Conservation (phyloP, 441 rosid species). For the Lepidium campestre region DNA sequence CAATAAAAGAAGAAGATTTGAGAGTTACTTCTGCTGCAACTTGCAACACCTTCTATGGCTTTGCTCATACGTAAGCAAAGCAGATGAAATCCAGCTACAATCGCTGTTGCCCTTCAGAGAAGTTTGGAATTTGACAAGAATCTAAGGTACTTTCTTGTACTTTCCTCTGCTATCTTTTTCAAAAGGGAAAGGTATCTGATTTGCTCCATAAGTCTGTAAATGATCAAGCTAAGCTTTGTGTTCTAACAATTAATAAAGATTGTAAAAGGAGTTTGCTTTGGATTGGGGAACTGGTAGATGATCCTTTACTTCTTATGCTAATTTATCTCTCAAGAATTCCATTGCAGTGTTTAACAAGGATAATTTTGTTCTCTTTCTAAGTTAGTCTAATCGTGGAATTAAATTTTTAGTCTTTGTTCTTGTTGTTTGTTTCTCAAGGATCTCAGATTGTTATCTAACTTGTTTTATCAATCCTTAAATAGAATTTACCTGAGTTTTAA, state of each 20-base stretch:
- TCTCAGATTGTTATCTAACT: slow-evolving; percentile 5
- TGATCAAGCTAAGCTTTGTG: not conserved
- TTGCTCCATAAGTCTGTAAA: slow-evolving; percentile 18
- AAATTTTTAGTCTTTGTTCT: not conserved
- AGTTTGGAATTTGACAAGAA: slow-evolving; percentile 20
- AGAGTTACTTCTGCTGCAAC: slow-evolving; percentile 15
- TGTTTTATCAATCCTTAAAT: not conserved
- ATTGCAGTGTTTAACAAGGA: slow-evolving; percentile 24
- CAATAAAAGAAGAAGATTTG: slow-evolving; percentile 4
- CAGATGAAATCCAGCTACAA: not conserved
- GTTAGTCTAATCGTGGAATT: not conserved
- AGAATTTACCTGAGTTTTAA: not conserved
- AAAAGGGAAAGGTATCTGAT: slow-evolving; percentile 14
- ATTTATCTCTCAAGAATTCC: slow-evolving; percentile 12
- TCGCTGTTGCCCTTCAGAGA: slow-evolving; percentile 10
- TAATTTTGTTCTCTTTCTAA: not conserved
- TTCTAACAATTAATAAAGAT: not conserved
- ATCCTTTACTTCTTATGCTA: slow-evolving; percentile 26
- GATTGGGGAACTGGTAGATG: slow-evolving; percentile 14
- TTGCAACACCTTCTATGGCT: not conserved
- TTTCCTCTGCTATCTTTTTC: slow-evolving; percentile 15
- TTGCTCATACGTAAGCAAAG: not conserved
- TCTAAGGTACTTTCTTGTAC: slow-evolving; percentile 24
- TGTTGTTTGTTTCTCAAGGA: slow-evolving; percentile 8
- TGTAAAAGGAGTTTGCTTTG: slow-evolving; percentile 19